A percentile compares a stretch with the other conserved stretches of the same genome.
These are phyloP conservation scores for Chiua virens DNA, from an alignment of 768 basidiomycete species.

Conservation along the genomic window DNA sequence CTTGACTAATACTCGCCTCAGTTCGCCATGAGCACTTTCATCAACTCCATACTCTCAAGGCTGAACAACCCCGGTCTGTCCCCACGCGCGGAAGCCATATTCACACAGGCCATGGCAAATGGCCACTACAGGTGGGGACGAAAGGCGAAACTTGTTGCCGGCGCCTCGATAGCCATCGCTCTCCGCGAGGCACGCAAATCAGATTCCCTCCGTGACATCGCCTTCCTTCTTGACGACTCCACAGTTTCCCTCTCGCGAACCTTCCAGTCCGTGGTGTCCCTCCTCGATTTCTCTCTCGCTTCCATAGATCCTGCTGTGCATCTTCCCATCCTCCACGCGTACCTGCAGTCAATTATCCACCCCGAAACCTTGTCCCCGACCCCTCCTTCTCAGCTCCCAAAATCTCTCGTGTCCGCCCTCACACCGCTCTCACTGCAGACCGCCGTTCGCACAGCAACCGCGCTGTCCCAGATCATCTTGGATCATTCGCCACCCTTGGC, in stretches of 20 bases:
- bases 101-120: conserved; percentile 63
- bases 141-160: conserved; percentile 66
- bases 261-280: conserved; percentile 50
- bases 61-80: conserved; percentile 60
- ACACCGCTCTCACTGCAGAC: conserved; percentile 41
- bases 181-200: conserved; percentile 70
- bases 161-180: conserved; percentile 66
- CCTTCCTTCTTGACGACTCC: conserved; percentile 60
- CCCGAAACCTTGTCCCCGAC: conserved; percentile 25
- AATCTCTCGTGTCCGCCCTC: conserved; percentile 37
- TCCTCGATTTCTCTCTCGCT: conserved; percentile 54
- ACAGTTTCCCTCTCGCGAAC: conserved; percentile 51
- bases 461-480: conserved; percentile 43
- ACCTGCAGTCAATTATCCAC: conserved; percentile 44
- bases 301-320: conserved; percentile 59
- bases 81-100: conserved; percentile 65
- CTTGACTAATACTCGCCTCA: conserved; percentile 30
- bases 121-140: conserved; percentile 72
- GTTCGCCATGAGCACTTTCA: conserved; percentile 65
- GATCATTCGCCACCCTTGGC: conserved; percentile 40
- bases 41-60: conserved; percentile 57
- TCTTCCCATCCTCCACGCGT: conserved; percentile 54
- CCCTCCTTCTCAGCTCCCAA: conserved; percentile 29
- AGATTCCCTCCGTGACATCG: conserved; percentile 67
- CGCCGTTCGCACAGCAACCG: conserved; percentile 43